A percentile compares a stretch with the other conserved stretches of the same genome.
phyloP scores from a whole-genome alignment of 2,329 filamentous ascomycete species.

The Rhinocladiella similis region DNA sequence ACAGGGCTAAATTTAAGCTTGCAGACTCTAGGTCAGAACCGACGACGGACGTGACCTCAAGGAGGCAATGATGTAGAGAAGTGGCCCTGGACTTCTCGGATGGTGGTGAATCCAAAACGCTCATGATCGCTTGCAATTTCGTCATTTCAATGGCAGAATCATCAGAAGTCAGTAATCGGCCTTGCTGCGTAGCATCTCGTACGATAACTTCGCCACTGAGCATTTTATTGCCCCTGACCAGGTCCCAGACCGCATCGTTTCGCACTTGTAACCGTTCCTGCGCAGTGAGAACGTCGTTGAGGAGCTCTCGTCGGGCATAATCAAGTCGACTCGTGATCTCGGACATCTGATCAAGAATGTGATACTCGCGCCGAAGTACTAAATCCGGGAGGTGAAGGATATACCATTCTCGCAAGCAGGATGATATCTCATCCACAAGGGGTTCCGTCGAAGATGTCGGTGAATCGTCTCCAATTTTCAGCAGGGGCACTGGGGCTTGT shows the following conservation, averaged over 20 bases:
- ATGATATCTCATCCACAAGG: conserved; percentile 94
- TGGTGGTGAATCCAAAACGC: conserved; percentile 81
- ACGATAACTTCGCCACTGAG: conserved; percentile 94
- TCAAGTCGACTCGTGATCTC: conserved; percentile 80
- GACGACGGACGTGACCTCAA: conserved; percentile 81
- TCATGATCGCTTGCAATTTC: conserved; percentile 92
- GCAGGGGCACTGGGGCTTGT: conserved; percentile 89
- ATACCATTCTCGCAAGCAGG: conserved; percentile 96
- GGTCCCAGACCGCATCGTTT: conserved; percentile 91
- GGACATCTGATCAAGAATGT: conserved; percentile 76
- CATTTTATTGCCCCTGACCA: conserved; percentile 92
- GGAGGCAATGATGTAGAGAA: conserved; percentile 61
- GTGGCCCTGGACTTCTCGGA: conserved; percentile 66
- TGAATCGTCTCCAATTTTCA: conserved; percentile 96
- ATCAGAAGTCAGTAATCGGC: conserved; percentile 83
- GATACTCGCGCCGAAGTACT: conserved; percentile 78
- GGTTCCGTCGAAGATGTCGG: conserved; percentile 86
- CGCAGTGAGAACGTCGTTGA: conserved; percentile 89
- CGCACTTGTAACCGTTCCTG: conserved; percentile 79
- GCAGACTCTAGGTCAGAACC: conserved; percentile 75
- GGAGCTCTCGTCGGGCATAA: conserved; percentile 79
- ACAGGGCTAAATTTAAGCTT: conserved; percentile 75
- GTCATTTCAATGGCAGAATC: conserved; percentile 92
- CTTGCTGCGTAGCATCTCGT: conserved; percentile 78
- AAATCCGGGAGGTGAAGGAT: conserved; percentile 94